Base-by-base conservation (phyloP, 306 rosid species). In the Prunus dulcis region DNA sequence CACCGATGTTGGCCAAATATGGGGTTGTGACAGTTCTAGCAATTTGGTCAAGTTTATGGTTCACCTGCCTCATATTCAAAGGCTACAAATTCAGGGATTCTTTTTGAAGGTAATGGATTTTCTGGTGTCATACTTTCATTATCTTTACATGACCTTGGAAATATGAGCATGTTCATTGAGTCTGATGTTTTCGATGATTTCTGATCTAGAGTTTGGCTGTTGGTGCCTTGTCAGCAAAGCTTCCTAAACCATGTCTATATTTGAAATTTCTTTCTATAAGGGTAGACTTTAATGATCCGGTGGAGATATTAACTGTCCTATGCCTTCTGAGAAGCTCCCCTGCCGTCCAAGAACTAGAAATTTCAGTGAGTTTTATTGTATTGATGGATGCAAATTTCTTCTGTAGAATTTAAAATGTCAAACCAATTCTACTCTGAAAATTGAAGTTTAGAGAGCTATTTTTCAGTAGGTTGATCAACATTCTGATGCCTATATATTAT, bases 241-340 rank as follows among this genome's bases (percentile, higher is more conserved):
- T 86, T 65, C 84, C 87, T 20, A 68, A 71, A 52, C 82, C 76
- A 30, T 80, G 82, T 72, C 2, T 28, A 51, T 77, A 78, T 82
- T 80, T 89, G 62, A 83, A 43, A 22, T 80, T 43, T 80, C 93
- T 89, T 58, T 82, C 88, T 41, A 6, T 85, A 27, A 62, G 79
- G 62, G 66, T 89, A 45, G 70, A 74, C 83, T 85, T 87, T 79
- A 51, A 76, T 34, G 84, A 85, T 70, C 2, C 12, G 47, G 80
- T 74, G 46, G 91, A 85, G 80, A 64, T 87, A 57, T 73, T 78
- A 70, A 76, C 89, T 77, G 79, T 86, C 51, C 80, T 83, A n/a
- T 87, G 86, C 87, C 72, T 89, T n/a, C 30, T 87, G 46, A 83
- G 87, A 80, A 89, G 87, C 73, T 85, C 89, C 27, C 89, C 93